Base-by-base conservation (phyloP, 805 yeast species). In the Candida cerambycidarum region DNA sequence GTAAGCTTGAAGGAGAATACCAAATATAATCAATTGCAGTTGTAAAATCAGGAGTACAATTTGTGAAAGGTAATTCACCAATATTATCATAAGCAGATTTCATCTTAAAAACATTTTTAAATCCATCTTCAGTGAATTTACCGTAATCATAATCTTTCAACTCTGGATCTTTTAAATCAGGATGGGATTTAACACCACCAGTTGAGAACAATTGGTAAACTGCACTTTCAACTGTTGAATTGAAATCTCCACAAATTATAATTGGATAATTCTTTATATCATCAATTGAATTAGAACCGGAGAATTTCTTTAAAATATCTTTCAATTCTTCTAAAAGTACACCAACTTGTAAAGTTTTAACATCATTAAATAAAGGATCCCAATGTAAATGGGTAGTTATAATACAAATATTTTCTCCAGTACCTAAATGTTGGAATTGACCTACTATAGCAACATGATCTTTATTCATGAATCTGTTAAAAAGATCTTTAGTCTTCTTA, bases 301-400 rank as follows among this genome's bases (percentile, higher is more conserved):
- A 52, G 44, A 69, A 73, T 57, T 71, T 76, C 56, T 79, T 80
- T 32, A 82, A 66, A 37, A 87, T 63, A 5, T 68, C 67, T 58
- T 88, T 93, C 57, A 95, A 65, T 64, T 93, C 96, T 55, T 92
- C 97, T 55, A 93, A 67, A 50, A 93, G 69, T 21, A 93, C 84
- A 32, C 96, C 97, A 43, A 87, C 93, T 70, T 93, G 99, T 67
- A 93, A 84, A 2, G 97, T 81, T 63, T 93, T 93, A 43, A 93
- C 99, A 66, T 93, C 99, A 60, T 88, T 88, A 59, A 83, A 87
- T 38, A 86, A 88, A 3, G 99, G 99, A 69, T 93, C 97, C 98
- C 99, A 93, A 63, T 92, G 97, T 62, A 93, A 78, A 73, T 93
- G 99, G 0, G 98, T 92, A 56, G 89, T 92, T 3, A 86, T 89